A percentile compares a stretch with the other conserved stretches of the same genome.
These are phyloP conservation scores for Yamadazyma scolyti DNA, from an alignment of 805 yeast species.

Conservation along the genomic window DNA sequence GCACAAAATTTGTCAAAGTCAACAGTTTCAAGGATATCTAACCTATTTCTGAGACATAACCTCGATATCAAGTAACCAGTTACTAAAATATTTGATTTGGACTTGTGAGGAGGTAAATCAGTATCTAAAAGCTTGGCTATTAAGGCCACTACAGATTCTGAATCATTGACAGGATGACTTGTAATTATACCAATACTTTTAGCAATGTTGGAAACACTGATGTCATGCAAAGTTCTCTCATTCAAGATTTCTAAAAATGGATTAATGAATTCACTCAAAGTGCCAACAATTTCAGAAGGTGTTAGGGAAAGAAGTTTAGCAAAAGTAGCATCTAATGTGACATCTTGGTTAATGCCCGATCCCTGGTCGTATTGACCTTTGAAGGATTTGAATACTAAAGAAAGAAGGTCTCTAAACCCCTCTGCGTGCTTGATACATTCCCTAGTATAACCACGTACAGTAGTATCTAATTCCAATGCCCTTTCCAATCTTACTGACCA, in stretches of 20 bases:
- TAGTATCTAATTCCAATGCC: constrained; percentile 59
- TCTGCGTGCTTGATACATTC: constrained; percentile 13
- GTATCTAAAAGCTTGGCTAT: constrained; percentile 6
- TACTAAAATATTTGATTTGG: constrained; percentile 24
- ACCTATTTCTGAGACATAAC: constrained; percentile 30
- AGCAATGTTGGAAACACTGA: constrained; percentile 31
- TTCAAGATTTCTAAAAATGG: constrained; percentile 22
- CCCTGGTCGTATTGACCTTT: constrained; percentile 17
- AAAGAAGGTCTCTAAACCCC: constrained; percentile 13
- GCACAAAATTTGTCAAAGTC: constrained; percentile 10
- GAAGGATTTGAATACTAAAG: constrained; percentile 34
- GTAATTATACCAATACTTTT: constrained; percentile 47
- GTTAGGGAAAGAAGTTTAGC: constrained; percentile 28
- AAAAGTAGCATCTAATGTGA: constrained; percentile 34
- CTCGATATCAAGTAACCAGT: constrained; percentile 48
- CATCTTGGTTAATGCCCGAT: constrained; percentile 14
- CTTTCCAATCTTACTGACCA: constrained; percentile 71
- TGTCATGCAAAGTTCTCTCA: constrained; percentile 18
- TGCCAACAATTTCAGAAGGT: constrained; percentile 20
- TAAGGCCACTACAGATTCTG: constrained; percentile 7
- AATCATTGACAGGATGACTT: constrained; percentile 31
- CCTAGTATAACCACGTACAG: constrained; percentile 33
- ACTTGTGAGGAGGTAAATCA: constrained; percentile 10
- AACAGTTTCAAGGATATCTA: constrained; percentile 10
- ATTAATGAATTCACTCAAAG: constrained; percentile 14